Percentiles rank a stretch among this genome's conserved stretches.
phyloP scores from a whole-genome alignment of 2,329 filamentous ascomycete species.

The Cyphellophora europaea region DNA sequence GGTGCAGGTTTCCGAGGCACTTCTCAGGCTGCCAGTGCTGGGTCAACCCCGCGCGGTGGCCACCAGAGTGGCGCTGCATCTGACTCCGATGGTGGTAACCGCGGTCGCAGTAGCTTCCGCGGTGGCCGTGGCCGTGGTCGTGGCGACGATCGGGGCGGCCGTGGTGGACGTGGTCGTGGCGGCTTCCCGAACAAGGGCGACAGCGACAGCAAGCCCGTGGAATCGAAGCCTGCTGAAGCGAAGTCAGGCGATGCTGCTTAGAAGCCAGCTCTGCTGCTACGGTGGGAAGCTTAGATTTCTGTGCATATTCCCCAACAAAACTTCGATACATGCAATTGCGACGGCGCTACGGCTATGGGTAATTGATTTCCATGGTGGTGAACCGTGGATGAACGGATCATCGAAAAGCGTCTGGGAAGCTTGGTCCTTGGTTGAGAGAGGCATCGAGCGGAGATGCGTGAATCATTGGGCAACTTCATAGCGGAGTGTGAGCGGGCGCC shows the following conservation, averaged over 20 bases:
- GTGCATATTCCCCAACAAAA: too few species aligned
- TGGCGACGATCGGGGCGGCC: slow-evolving; percentile 46
- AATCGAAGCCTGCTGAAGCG: slow-evolving; percentile 25
- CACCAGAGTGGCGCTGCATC: slow-evolving; percentile 80
- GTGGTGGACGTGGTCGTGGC: slow-evolving; percentile 48
- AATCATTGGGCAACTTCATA: too few species aligned
- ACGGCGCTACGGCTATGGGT: too few species aligned
- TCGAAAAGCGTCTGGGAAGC: too few species aligned
- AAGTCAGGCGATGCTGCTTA: slow-evolving; percentile 14
- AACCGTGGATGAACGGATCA: too few species aligned
- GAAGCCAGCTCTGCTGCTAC: slow-evolving; percentile 10
- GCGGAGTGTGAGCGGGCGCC: too few species aligned
- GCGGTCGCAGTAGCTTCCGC: slow-evolving; percentile 45
- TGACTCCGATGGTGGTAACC: slow-evolving; percentile 61
- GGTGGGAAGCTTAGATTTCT: too few species aligned
- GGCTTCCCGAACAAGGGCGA: slow-evolving; percentile 51
- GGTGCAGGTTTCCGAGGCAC: slow-evolving; percentile 38
- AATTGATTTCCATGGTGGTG: too few species aligned
- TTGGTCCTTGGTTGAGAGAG: too few species aligned
- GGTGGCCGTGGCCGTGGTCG: slow-evolving; percentile 44
- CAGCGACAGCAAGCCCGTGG: slow-evolving; percentile 27
- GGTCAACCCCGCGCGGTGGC: slow-evolving; percentile 52
- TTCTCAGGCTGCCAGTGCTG: slow-evolving; percentile 56
- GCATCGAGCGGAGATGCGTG: too few species aligned
- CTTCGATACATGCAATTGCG: too few species aligned